Conservation (phyloP, 2,329 filamentous ascomycete species). For the Elsinoe ampelina region DNA sequence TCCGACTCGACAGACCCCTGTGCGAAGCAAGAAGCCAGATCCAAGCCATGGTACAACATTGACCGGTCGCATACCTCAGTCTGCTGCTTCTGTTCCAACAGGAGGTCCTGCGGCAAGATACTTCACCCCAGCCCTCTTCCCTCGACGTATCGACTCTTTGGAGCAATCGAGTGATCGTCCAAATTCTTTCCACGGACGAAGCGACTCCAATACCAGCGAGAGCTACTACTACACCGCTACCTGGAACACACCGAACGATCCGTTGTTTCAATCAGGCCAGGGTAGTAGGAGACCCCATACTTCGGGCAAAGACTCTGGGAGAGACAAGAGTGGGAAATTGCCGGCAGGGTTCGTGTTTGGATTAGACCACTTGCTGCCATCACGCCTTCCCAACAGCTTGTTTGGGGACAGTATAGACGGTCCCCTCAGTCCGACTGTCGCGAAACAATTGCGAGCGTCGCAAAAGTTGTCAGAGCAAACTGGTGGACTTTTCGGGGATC, state of each 20-base stretch:
- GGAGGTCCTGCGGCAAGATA: conserved; percentile 5
- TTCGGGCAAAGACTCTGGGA: neutral
- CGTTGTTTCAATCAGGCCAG: neutral
- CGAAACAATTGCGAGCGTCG: conserved; percentile 1
- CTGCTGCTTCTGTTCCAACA: conserved; percentile 1
- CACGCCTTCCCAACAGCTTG: conserved; percentile 20
- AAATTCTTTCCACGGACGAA: neutral
- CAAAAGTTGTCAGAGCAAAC: conserved; percentile 4
- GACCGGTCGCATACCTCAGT: neutral
- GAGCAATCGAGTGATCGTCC: neutral
- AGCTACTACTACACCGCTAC: conserved; percentile 13
- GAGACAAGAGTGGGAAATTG: neutral
- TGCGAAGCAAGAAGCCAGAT: conserved; percentile 9
- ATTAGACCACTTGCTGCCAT: conserved; percentile 29
- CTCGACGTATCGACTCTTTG: conserved; percentile 6
- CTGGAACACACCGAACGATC: conserved; percentile 12
- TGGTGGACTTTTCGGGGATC: conserved; percentile 1
- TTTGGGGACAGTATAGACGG: conserved; percentile 23
- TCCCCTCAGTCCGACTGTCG: conserved; percentile 8
- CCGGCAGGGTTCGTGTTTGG: conserved; percentile 20
- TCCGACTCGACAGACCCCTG: neutral
- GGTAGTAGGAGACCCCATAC: conserved; percentile 1
- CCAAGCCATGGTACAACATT: neutral
- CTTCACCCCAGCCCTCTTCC: conserved; percentile 11
- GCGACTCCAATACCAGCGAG: conserved; percentile 5